These are phyloP conservation scores for Pseudocercospora fuligena DNA, from an alignment of 2,329 filamentous ascomycete genomes.

Conservation along the genomic window DNA sequence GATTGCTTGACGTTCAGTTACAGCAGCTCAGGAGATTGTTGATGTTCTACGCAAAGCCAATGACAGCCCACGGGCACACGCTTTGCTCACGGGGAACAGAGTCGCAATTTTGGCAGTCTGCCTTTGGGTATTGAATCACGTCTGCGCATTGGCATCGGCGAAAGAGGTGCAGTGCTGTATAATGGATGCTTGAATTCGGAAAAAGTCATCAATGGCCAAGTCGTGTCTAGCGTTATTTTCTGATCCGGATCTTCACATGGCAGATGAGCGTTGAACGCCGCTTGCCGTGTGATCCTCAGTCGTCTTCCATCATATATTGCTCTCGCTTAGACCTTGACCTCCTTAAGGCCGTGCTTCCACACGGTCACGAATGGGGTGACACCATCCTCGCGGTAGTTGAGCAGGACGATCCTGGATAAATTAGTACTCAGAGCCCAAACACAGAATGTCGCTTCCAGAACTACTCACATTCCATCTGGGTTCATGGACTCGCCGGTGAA, in stretches of 20 bases:
- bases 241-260: not conserved
- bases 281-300: conserved; percentile 8
- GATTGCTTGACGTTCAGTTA: no score
- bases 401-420: conserved; percentile 72
- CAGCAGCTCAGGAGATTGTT: no score
- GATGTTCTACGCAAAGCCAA: no score
- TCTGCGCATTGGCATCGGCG: not conserved
- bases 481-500: conserved; percentile 91
- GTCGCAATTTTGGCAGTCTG: not conserved
- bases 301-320: not conserved
- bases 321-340: conserved; percentile 81
- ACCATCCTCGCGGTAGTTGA: conserved; percentile 98
- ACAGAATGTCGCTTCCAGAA: not conserved
- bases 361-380: conserved; percentile 84
- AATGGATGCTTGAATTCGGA: not conserved
- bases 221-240: conserved; percentile 4
- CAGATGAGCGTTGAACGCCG: not conserved
- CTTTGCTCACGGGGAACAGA: not conserved
- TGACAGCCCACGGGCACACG: not conserved
- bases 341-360: conserved; percentile 92
- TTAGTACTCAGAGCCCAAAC: conserved; percentile 8
- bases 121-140: not conserved
- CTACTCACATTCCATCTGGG: conserved; percentile 85
- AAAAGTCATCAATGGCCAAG: conserved; percentile 2
- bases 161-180: not conserved